Conservation (phyloP, 768 basidiomycete genomes). For the Termitomyces sp. region DNA sequence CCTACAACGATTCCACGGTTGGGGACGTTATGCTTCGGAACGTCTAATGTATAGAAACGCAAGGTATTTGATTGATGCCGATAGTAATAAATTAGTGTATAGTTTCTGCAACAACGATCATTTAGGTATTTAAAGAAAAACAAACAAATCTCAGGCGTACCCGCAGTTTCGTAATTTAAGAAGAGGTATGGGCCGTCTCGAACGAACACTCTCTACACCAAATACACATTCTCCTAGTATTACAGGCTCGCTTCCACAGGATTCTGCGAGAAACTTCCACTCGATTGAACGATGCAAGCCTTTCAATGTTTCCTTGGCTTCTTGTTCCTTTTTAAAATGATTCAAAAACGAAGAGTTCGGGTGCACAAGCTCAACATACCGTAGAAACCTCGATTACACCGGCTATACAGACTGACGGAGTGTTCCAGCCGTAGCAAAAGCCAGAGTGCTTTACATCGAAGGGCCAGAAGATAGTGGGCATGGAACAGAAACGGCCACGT, state of each 20-base stretch:
- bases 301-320: conserved; percentile 14
- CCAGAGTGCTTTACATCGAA: conserved; percentile 38
- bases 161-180: conserved; percentile 7
- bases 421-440: conserved; percentile 55
- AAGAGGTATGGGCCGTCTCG: conserved; percentile 1
- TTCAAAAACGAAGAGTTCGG: not conserved
- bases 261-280: conserved; percentile 20
- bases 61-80: conserved; percentile 49
- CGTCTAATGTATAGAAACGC: conserved; percentile 57
- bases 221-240: conserved; percentile 28
- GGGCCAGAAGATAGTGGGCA: conserved; percentile 52
- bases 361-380: conserved; percentile 17
- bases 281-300: conserved; percentile 14
- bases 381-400: conserved; percentile 35
- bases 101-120: conserved; percentile 12
- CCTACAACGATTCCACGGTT: conserved; percentile 9
- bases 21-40: conserved; percentile 21
- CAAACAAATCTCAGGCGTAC: conserved; percentile 4
- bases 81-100: conserved; percentile 40
- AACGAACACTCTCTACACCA: not conserved
- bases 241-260: conserved; percentile 26
- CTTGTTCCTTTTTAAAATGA: conserved; percentile 8
- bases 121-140: not conserved
- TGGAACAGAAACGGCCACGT: conserved; percentile 24
- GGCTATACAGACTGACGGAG: conserved; percentile 43